Percentiles rank a stretch among this genome's conserved stretches.
Conservation (phyloP, 2,329 filamentous ascomycete genomes). For the Fusarium marasasianum region DNA sequence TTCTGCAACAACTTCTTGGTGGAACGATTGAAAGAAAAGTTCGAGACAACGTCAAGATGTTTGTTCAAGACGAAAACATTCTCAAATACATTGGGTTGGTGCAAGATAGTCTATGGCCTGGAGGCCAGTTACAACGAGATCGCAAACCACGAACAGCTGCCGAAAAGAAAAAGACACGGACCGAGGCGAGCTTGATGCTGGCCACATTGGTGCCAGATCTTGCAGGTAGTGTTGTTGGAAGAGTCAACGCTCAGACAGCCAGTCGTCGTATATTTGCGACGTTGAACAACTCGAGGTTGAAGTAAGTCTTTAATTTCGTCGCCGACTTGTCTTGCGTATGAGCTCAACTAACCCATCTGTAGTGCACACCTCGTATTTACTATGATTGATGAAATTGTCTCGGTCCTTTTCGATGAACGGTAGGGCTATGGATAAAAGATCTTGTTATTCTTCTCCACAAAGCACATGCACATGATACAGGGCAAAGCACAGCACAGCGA, state of each 20-base stretch:
- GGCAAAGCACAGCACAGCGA: conserved; percentile 21
- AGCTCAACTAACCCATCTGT: conserved; percentile 25
- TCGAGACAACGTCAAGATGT: conserved; percentile 78
- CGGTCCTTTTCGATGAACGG: conserved; percentile 67
- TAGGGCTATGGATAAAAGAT: conserved; percentile 17
- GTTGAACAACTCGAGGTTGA: conserved; percentile 88
- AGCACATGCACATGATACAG: conserved; percentile 18
- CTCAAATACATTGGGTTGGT: conserved; percentile 78
- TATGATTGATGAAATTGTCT: conserved; percentile 75
- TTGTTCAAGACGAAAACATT: conserved; percentile 81
- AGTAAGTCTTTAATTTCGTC: conserved; percentile 66
- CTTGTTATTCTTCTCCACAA: conserved; percentile 12
- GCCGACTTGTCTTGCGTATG: not conserved
- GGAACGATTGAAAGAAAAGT: conserved; percentile 97
- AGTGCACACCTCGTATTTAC: conserved; percentile 76
- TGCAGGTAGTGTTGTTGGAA: conserved; percentile 90
- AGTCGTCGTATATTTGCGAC: conserved; percentile 89
- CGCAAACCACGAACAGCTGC: conserved; percentile 67
- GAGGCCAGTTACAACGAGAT: conserved; percentile 63
- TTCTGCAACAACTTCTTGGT: conserved; percentile 93
- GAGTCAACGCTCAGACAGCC: conserved; percentile 89
- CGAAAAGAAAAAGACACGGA: conserved; percentile 82
- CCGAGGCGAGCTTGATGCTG: conserved; percentile 88
- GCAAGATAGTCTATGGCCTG: conserved; percentile 85
- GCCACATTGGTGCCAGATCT: conserved; percentile 91